A percentile compares a stretch with the other conserved stretches of the same genome.
phyloP scores from a whole-genome alignment of 1,284 basidiomycete species.

The Amylostereum areolatum region DNA sequence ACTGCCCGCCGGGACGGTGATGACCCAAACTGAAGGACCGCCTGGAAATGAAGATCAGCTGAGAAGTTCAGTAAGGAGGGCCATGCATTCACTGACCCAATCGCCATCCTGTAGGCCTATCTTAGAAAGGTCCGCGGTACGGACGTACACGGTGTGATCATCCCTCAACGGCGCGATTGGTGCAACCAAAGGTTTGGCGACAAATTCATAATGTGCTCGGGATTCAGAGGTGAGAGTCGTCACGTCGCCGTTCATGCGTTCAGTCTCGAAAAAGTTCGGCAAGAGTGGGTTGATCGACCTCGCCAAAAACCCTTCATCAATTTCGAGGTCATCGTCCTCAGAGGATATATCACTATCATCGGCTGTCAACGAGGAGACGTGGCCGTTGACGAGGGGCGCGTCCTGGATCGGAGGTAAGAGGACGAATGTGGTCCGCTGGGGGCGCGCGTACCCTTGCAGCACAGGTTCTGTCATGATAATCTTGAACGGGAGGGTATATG shows the following conservation, averaged over 20 bases:
- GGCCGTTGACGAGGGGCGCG: constrained; percentile 10
- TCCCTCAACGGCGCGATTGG: constrained; percentile 22
- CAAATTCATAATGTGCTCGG: constrained; percentile 5
- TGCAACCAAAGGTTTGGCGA: constrained; percentile 2
- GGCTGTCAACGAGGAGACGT: constrained; percentile 5
- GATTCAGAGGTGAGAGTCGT: constrained; percentile 10
- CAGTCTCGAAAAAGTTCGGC: background rate
- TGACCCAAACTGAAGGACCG: constrained; percentile 5
- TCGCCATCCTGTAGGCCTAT: constrained; percentile 82
- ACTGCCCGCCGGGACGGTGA: constrained; percentile 36
- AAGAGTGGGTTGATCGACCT: constrained; percentile 31
- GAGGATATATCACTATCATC: constrained; percentile 15
- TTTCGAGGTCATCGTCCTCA: constrained; percentile 29
- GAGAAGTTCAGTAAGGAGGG: background rate
- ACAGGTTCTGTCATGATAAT: constrained; percentile 63
- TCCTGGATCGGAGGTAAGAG: constrained; percentile 32
- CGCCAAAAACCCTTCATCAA: constrained; percentile 69
- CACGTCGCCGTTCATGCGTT: constrained; percentile 10
- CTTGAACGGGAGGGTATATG: constrained; percentile 18
- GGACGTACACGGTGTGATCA: constrained; percentile 48
- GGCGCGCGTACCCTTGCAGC: constrained; percentile 57
- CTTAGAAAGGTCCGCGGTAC: constrained; percentile 59
- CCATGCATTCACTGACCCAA: constrained; percentile 57
- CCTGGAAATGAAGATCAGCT: background rate
- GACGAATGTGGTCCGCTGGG: constrained; percentile 52